Percentiles rank a stretch among this genome's conserved stretches.
Conservation (phyloP, 1,139 yeast species). For the Diutina sp. region DNA sequence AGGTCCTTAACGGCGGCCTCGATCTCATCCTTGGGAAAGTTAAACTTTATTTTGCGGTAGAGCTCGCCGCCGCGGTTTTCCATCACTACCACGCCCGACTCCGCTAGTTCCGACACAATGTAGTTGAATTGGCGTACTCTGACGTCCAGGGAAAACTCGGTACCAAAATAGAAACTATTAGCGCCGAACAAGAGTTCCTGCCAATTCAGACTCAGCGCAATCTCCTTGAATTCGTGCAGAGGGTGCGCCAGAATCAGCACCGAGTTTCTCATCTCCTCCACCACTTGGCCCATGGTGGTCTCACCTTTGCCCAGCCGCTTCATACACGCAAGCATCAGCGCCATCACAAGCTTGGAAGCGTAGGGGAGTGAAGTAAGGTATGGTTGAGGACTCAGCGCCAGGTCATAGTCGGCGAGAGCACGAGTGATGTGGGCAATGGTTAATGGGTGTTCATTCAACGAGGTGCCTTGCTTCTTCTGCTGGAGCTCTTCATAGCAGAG, state of each 20-base stretch:
- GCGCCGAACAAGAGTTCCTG: neutral
- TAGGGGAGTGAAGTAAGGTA: conserved; percentile 48
- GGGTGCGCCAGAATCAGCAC: conserved; percentile 14
- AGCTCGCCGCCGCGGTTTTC: neutral
- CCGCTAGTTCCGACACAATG: neutral
- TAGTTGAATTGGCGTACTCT: neutral
- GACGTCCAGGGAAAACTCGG: neutral
- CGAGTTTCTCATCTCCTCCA: conserved; percentile 56
- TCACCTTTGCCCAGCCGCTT: conserved; percentile 65
- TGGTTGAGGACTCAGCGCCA: conserved; percentile 52
- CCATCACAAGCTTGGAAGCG: conserved; percentile 57
- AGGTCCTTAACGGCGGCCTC: neutral
- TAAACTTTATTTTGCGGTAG: neutral
- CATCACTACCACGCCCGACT: neutral
- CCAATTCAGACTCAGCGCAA: neutral
- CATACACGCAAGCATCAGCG: conserved; percentile 51
- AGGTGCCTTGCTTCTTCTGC: conserved; percentile 8
- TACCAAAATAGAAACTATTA: neutral
- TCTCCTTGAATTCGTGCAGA: neutral
- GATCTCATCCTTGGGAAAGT: neutral
- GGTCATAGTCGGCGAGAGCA: conserved; percentile 73
- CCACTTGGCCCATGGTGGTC: conserved; percentile 57
- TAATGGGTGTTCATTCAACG: conserved; percentile 24
- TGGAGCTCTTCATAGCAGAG: conserved; percentile 57
- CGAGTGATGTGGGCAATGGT: conserved; percentile 55